Evolutionary conservation across 2,329 filamentous ascomycete species (phyloP).

Genomic region (Nemania serpens): DNA sequence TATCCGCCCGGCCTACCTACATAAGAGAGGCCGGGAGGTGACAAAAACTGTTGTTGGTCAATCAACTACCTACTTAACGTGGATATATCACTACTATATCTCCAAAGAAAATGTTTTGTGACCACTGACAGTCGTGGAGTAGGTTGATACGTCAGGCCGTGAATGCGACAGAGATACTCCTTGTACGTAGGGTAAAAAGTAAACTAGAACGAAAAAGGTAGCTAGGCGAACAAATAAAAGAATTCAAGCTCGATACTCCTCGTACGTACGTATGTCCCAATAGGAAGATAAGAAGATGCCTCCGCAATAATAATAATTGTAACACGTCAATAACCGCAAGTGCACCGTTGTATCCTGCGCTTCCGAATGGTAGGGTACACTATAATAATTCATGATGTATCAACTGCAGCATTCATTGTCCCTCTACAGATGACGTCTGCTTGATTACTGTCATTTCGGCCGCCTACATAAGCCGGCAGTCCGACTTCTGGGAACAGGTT

Average conservation of each 20-base stretch:
- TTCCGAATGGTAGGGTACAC: too few relatives aligned
- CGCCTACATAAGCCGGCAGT: too few relatives aligned
- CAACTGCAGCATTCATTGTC: not conserved
- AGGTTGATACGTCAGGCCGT: too few relatives aligned
- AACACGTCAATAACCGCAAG: conserved; percentile 11
- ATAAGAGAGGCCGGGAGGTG: too few relatives aligned
- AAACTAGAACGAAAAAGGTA: too few relatives aligned
- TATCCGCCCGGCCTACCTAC: not conserved
- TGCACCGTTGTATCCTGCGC: not conserved
- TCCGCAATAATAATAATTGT: conserved; percentile 3
- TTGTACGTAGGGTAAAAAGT: too few relatives aligned
- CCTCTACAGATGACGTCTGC: not conserved
- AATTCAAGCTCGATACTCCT: not conserved
- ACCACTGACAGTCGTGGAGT: too few relatives aligned
- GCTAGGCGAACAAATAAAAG: too few relatives aligned
- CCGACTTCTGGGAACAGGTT: too few relatives aligned
- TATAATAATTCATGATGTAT: not conserved
- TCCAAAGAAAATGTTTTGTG: too few relatives aligned
- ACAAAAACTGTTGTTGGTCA: not conserved
- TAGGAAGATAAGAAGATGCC: not conserved
- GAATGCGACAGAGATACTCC: too few relatives aligned
- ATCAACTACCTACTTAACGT: not conserved
- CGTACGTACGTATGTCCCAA: not conserved
- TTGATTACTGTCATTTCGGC: not conserved
- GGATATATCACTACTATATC: too few relatives aligned